phyloP scores from a whole-genome alignment of 306 rosid species.

The Fagus crenata region DNA sequence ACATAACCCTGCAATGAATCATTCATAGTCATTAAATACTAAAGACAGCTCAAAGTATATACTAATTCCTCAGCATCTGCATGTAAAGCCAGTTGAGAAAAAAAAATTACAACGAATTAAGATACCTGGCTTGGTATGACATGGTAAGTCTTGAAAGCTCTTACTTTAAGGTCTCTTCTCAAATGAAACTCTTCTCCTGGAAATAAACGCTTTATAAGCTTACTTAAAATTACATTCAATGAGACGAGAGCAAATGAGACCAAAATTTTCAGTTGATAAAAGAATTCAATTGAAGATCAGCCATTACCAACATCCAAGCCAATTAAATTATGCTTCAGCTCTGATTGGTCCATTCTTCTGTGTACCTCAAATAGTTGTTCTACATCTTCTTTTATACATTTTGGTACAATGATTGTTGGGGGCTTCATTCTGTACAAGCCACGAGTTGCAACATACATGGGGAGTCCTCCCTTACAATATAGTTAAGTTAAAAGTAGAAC shows the following conservation, averaged over 20 bases:
- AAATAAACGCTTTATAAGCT: constrained; percentile 21
- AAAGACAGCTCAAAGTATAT: constrained; percentile 4
- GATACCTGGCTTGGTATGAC: constrained; percentile 85
- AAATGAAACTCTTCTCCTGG: constrained; percentile 77
- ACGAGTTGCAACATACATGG: constrained; percentile 90
- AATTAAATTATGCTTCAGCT: constrained; percentile 68
- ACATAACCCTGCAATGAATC: constrained; percentile 72
- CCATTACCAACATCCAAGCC: constrained; percentile 86
- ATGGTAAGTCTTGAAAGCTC: constrained; percentile 86
- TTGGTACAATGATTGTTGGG: constrained; percentile 79
- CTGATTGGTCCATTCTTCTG: constrained; percentile 85
- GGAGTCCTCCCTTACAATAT: constrained; percentile 80
- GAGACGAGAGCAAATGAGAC: constrained; percentile 7
- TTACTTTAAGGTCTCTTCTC: constrained; percentile 78
- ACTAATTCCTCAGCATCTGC: constrained; percentile 4
- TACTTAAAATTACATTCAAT: neutral
- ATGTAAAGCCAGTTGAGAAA: constrained; percentile 15
- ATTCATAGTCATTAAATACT: constrained; percentile 16
- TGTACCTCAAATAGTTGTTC: constrained; percentile 79
- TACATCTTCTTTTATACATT: constrained; percentile 64
- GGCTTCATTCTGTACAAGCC: constrained; percentile 87
- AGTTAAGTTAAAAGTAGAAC: neutral
- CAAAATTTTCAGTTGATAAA: constrained; percentile 13
- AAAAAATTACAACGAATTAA: neutral
- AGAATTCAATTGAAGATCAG: constrained; percentile 27